Evolutionary conservation across 2,329 filamentous ascomycete species (phyloP).

Genomic region (Aspergillus quadrilineatus): DNA sequence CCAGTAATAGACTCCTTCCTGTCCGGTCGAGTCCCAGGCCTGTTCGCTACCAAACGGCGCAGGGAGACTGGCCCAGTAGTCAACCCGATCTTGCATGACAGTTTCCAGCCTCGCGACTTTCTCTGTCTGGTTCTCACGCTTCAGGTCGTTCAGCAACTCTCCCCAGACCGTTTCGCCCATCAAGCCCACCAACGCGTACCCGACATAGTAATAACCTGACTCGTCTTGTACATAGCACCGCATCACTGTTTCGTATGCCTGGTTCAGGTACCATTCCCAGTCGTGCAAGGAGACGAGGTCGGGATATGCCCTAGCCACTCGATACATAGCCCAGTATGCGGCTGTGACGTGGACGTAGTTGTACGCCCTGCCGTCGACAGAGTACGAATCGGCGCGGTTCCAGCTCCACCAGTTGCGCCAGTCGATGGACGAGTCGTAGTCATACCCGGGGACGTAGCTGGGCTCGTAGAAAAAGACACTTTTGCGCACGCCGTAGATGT

Average conservation of each 20-base stretch:
- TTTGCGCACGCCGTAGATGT: constrained; percentile 51
- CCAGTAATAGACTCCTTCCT: constrained; percentile 64
- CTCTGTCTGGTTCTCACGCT: constrained; percentile 45
- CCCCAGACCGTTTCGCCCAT: constrained; percentile 63
- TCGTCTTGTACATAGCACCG: neutral
- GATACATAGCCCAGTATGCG: constrained; percentile 59
- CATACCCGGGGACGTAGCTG: constrained; percentile 36
- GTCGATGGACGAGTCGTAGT: constrained; percentile 46
- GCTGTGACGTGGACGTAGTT: constrained; percentile 60
- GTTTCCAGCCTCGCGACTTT: constrained; percentile 45
- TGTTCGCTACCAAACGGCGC: constrained; percentile 62
- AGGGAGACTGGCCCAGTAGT: constrained; percentile 51
- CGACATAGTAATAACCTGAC: neutral
- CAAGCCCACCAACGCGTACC: constrained; percentile 32
- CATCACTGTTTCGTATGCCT: constrained; percentile 53
- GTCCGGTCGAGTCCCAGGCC: constrained; percentile 63
- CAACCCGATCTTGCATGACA: constrained; percentile 52
- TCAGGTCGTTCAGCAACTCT: constrained; percentile 53
- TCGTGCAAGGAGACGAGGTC: constrained; percentile 40
- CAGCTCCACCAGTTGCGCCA: constrained; percentile 51
- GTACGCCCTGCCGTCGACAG: constrained; percentile 52
- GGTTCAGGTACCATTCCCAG: constrained; percentile 57
- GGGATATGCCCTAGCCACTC: constrained; percentile 53
- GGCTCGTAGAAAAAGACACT: constrained; percentile 60
- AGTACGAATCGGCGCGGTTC: constrained; percentile 49